These are phyloP conservation scores for Lobulomyces angularis DNA, from an alignment of 192 early-diverging fungal genomes.

Conservation along the genomic window DNA sequence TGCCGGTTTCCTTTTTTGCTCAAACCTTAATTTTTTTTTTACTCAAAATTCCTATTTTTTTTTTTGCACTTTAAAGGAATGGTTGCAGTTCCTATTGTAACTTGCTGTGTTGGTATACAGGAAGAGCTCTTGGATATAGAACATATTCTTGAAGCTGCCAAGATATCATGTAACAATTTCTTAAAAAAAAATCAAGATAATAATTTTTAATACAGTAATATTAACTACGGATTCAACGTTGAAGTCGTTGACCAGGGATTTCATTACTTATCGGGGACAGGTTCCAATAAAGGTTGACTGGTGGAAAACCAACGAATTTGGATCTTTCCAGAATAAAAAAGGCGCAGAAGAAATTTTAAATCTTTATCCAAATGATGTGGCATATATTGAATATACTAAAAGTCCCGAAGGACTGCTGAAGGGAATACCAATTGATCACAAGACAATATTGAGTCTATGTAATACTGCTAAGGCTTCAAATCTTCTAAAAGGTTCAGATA, in stretches of 20 bases:
- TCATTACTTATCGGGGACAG: constrained; percentile 41
- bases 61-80: too few relatives aligned
- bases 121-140: constrained; percentile 69
- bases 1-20: too few relatives aligned
- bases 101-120: constrained; percentile 21
- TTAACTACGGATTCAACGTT: constrained; percentile 73
- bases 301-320: constrained; percentile 73
- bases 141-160: constrained; percentile 58
- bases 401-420: constrained; percentile 72
- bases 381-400: constrained; percentile 79
- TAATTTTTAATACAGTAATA: constrained; percentile 48
- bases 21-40: too few relatives aligned
- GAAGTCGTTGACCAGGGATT: constrained; percentile 60
- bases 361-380: constrained; percentile 39
- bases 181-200: too few relatives aligned
- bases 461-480: constrained; percentile 13
- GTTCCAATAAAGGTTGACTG: constrained; percentile 59
- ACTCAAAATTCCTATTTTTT: too few relatives aligned
- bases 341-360: constrained; percentile 32
- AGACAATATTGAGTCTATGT: constrained; percentile 63
- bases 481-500: constrained; percentile 23
- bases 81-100: constrained; percentile 74
- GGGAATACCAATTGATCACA: constrained; percentile 66
- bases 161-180: too few relatives aligned
- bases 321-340: constrained; percentile 42